Evolutionary conservation across 2,329 filamentous ascomycete genomes (phyloP), one percentile per base, ranked within the genome.

Genomic region (Moelleriella libera): DNA sequence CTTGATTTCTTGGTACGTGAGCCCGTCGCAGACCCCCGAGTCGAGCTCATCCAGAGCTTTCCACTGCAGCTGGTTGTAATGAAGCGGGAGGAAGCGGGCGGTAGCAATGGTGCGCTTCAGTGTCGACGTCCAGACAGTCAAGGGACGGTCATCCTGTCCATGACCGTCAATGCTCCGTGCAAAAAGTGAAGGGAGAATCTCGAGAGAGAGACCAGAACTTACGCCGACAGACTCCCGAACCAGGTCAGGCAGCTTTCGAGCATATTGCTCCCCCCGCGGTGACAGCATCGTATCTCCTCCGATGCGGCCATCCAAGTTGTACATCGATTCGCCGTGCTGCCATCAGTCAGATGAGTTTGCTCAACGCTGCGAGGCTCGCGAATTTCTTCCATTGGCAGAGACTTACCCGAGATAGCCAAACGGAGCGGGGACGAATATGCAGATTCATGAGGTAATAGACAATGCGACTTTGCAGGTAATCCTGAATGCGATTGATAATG

Each of bases 361-460:
- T 21, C 21, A 21, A 21, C 21, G 21, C 21, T 21, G 0, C 21
- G 3, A 21, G 21, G 21, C 21, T 21, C 21, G 21, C 21, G 21
- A 21, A 21, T 21, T 21, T 21, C 21, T 21, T 21, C 21, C 21
- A 21, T 21, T 37, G 8, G 12, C 4, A 37, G 12, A 34, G 11
- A 75, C 82, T 66, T 71, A 90, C 86, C 53, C 92, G 76, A 55
- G 92, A 97, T 46, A 98, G 70, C 92, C 92, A 98, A 54, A 98
- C 94, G 4, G 88, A 94, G 48, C 92, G 80, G 14, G 90, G 90
- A 53, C 90, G 90, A 64, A 98, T 98, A 68, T 98, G 92, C 40
- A 98, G 74, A 63, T 97, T 98, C 82, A 97, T 96, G 49, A 97
- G 79, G 63, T 96, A 98, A 67, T 98, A 98, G 43, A 98, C 90